Conservation (phyloP, 2,329 filamentous ascomycete genomes). For the Pseudogymnoascus sp. region DNA sequence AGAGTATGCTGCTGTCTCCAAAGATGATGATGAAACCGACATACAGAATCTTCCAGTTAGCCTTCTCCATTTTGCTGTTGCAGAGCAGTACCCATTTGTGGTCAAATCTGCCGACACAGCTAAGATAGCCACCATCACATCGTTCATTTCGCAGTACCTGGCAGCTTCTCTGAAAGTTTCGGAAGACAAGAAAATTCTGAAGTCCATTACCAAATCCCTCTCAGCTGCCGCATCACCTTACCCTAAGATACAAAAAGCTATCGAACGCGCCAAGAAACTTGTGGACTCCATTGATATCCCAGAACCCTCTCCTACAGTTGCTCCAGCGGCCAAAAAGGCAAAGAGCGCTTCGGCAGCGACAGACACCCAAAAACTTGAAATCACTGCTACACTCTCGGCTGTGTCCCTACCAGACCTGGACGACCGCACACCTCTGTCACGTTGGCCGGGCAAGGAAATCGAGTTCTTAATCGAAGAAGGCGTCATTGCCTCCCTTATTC, state of each 20-base stretch:
- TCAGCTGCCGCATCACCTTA: slow-evolving; percentile 31
- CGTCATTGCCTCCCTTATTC: slow-evolving; percentile 60
- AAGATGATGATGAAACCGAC: slow-evolving; percentile 21
- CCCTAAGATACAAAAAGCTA: slow-evolving; percentile 27
- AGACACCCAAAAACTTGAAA: not conserved
- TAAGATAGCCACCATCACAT: slow-evolving; percentile 41
- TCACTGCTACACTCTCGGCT: not conserved
- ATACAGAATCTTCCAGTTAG: slow-evolving; percentile 42
- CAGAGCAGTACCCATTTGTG: slow-evolving; percentile 72
- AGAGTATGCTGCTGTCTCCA: slow-evolving; percentile 33
- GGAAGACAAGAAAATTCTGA: slow-evolving; percentile 42
- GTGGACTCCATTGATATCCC: slow-evolving; percentile 23
- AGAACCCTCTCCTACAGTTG: not conserved
- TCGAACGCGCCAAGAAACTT: slow-evolving; percentile 22
- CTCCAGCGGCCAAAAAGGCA: not conserved
- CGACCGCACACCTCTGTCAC: slow-evolving; percentile 46
- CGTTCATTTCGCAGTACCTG: slow-evolving; percentile 53
- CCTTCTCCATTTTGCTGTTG: slow-evolving; percentile 59
- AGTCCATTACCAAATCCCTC: slow-evolving; percentile 38
- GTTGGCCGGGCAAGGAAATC: slow-evolving; percentile 69
- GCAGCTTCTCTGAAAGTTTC: slow-evolving; percentile 45
- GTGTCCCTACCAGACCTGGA: slow-evolving; percentile 25
- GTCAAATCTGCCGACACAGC: slow-evolving; percentile 43
- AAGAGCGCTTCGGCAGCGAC: not conserved
- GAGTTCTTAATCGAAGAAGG: slow-evolving; percentile 76